Evolutionary conservation across 768 basidiomycete species (phyloP).

Genomic region (Hebeloma cylindrosporum): DNA sequence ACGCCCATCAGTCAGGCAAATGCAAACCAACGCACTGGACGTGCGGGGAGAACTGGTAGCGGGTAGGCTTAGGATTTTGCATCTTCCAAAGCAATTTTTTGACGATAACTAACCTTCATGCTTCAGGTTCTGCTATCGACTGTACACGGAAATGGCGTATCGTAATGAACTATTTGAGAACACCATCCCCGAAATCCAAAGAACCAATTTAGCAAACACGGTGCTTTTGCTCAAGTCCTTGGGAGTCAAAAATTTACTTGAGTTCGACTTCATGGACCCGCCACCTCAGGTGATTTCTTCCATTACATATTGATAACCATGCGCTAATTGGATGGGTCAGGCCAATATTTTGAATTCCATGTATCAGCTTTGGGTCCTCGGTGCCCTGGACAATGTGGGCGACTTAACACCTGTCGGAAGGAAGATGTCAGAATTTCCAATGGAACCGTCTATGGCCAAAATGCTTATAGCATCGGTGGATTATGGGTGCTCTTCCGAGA

Average conservation of each 20-base stretch:
- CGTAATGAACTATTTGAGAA: constrained; percentile 94
- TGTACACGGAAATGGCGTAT: constrained; percentile 97
- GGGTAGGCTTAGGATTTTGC: constrained; percentile 50
- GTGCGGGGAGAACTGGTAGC: constrained; percentile 94
- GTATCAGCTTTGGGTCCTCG: constrained; percentile 99
- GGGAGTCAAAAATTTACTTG: constrained; percentile 94
- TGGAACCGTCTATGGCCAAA: constrained; percentile 99
- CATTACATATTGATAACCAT: constrained; percentile 1
- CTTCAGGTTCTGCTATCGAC: constrained; percentile 86
- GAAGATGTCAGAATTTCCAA: constrained; percentile 99
- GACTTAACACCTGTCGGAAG: constrained; percentile 89
- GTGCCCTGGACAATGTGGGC: constrained; percentile 96
- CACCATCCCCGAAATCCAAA: constrained; percentile 97
- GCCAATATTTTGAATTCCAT: constrained; percentile 98
- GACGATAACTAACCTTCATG: constrained; percentile 7
- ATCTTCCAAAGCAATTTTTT: neutral
- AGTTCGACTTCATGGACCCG: constrained; percentile 99
- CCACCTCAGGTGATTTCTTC: constrained; percentile 77
- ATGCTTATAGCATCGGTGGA: constrained; percentile 97
- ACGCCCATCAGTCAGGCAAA: constrained; percentile 99
- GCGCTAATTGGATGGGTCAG: constrained; percentile 34
- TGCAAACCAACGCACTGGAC: constrained; percentile 92
- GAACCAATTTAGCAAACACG: constrained; percentile 97
- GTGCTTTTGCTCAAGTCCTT: constrained; percentile 92
- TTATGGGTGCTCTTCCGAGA: constrained; percentile 89